A percentile compares a stretch with the other conserved stretches of the same genome.
phyloP scores from a whole-genome alignment of 2,329 filamentous ascomycete genomes.

The Nemania sp. region DNA sequence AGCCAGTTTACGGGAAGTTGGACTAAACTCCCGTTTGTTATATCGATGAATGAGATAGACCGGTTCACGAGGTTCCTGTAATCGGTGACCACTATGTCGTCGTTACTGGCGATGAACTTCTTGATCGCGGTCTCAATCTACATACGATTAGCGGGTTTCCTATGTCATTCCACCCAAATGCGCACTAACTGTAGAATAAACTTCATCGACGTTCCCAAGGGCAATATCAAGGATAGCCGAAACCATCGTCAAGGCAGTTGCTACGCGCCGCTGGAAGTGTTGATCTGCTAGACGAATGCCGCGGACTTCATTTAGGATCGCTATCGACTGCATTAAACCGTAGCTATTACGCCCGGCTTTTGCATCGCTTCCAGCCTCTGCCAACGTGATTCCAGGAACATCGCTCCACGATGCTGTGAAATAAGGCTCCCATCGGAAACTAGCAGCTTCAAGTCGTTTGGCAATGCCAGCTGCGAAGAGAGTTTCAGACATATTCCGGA shows the following conservation, averaged over 20 bases:
- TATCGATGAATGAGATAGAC: conserved; percentile 32
- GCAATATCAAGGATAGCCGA: conserved; percentile 34
- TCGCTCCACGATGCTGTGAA: conserved; percentile 31
- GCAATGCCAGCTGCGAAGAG: conserved; percentile 37
- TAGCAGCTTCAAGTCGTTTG: conserved; percentile 30
- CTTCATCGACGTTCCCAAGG: conserved; percentile 28
- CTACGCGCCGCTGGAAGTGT: conserved; percentile 35
- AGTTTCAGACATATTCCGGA: conserved; percentile 34
- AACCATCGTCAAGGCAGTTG: conserved; percentile 35
- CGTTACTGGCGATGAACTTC: conserved; percentile 29
- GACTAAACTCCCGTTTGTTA: conserved; percentile 27
- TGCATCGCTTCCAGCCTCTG: conserved; percentile 34
- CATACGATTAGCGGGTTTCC: not conserved
- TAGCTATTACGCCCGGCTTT: conserved; percentile 33
- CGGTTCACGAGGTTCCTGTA: conserved; percentile 27
- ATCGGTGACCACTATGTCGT: conserved; percentile 36
- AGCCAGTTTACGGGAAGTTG: conserved; percentile 32
- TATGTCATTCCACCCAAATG: not conserved
- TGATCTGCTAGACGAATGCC: conserved; percentile 36
- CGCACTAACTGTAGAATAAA: conserved; percentile 28
- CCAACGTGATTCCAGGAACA: conserved; percentile 26
- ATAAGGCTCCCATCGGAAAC: conserved; percentile 41
- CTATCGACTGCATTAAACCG: conserved; percentile 32
- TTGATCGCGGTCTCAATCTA: conserved; percentile 29
- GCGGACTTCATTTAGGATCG: conserved; percentile 33